Conservation (phyloP, 495 filamentous ascomycete genomes). For the Pseudotulostoma volvatum region DNA sequence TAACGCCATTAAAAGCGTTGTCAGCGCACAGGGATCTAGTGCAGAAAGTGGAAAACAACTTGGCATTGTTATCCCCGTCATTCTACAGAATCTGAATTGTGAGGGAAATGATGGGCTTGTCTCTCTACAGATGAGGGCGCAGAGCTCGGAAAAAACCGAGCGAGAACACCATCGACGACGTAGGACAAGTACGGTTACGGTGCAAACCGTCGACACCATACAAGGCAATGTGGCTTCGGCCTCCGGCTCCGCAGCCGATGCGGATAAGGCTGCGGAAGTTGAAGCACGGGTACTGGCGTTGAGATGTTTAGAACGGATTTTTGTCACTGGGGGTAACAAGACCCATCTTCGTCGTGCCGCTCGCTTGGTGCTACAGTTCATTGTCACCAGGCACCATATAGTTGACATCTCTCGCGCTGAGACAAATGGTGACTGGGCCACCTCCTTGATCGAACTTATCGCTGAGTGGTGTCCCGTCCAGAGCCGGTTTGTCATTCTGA, state of each 20-base stretch:
- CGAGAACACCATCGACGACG: slow-evolving; percentile 40
- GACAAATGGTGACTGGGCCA: slow-evolving; percentile 47
- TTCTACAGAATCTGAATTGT: slow-evolving; percentile 71
- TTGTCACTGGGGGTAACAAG: slow-evolving; percentile 52
- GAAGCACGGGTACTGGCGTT: slow-evolving; percentile 70
- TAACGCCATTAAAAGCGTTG: slow-evolving; percentile 59
- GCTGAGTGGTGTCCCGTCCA: slow-evolving; percentile 80
- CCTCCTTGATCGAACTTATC: slow-evolving; percentile 58
- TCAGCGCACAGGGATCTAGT: slow-evolving; percentile 59
- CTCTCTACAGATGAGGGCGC: slow-evolving; percentile 40
- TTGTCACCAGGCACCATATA: slow-evolving; percentile 37
- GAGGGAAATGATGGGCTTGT: slow-evolving; percentile 52
- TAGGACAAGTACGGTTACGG: slow-evolving; percentile 63
- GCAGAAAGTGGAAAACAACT: slow-evolving; percentile 59
- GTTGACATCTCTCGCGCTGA: slow-evolving; percentile 13
- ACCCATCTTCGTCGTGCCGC: slow-evolving; percentile 63
- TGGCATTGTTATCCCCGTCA: slow-evolving; percentile 58
- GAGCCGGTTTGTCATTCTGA: slow-evolving; percentile 72
- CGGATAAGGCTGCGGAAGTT: slow-evolving; percentile 72
- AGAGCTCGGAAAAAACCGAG: slow-evolving; percentile 47
- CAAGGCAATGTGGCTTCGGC: slow-evolving; percentile 56
- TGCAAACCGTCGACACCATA: slow-evolving; percentile 48
- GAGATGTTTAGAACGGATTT: slow-evolving; percentile 65
- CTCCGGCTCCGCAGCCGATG: slow-evolving; percentile 60
- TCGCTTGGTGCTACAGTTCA: slow-evolving; percentile 50